Evolutionary conservation across 257 asterid species (phyloP), one percentile per base, ranked within the genome.

Genomic region (Fraxinus pennsylvanica): DNA sequence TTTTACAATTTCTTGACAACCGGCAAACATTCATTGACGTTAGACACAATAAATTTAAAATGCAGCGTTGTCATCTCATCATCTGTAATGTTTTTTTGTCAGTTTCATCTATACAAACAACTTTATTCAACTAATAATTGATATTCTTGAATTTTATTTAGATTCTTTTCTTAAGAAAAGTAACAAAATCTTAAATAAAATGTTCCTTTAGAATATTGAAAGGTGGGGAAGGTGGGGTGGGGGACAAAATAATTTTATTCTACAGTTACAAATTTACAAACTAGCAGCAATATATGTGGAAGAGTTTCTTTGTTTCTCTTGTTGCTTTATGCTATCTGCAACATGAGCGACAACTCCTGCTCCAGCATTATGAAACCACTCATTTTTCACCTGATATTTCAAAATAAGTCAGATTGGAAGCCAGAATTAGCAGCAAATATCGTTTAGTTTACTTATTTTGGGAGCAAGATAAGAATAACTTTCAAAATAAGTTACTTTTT

Each of bases 321-420:
- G 94, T 73, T 87, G 94, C 84, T 87, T 90, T 77, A 95, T 89
- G 85, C 89, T 76, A 73, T 95, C 96, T 10, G 96, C 96, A 76
- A 88, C 97, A 82, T 94, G 98, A 38, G 90, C 88, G n/a, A 94
- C 87, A 39, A 94, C 97, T 69, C 92, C 98, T 7, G 92, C 89
- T 75, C 99, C 99, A 9, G 96, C 94, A 63, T 90, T 88, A 61
- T 91, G 95, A 76, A 93, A 68, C 92, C 94, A 85, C 78, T 86
- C 96, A 70, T 87, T 93, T 83, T 95, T 95, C 86, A 93, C 97
- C 99, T 91, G 9, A 61, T 15, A 10, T 29, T 35, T 5, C 32
- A 76, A 81, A 73, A 36, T 29, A 29, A 72, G 9, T 45, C 52
- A 47, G 67, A 65, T 35, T 38, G 71, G 41, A 76, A 71, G 32